Percentiles rank a stretch among this genome's conserved stretches.
phyloP scores from a whole-genome alignment of 73 alveolate genomes.

The Effrenium voratum region DNA sequence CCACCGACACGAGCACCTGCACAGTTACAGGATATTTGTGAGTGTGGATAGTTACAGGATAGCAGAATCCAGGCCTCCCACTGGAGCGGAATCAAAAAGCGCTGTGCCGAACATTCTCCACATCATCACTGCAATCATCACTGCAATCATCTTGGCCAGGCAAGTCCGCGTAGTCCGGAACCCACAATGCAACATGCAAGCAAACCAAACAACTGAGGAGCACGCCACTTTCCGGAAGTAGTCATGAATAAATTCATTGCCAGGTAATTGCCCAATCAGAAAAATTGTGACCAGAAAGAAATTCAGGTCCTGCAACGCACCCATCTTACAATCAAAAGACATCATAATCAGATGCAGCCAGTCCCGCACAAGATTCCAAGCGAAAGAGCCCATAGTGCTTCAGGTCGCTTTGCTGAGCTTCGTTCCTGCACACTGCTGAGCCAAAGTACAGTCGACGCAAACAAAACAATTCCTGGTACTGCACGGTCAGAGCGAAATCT shows the following conservation, averaged over 20 bases:
- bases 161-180: not conserved
- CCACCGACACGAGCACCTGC: constrained; percentile 91
- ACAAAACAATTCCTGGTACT: not conserved
- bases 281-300: constrained; percentile 33
- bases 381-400: constrained; percentile 49
- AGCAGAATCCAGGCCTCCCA: constrained; percentile 13
- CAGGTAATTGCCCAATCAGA: constrained; percentile 55
- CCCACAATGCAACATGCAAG: not conserved
- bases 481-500: not conserved
- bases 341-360: not conserved
- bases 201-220: not conserved
- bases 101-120: constrained; percentile 50
- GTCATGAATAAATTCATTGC: constrained; percentile 56
- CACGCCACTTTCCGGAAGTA: constrained; percentile 50
- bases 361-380: constrained; percentile 92
- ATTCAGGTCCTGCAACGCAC: constrained; percentile 62
- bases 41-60: not conserved
- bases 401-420: no score
- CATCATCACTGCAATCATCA: constrained; percentile 74
- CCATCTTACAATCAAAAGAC: not conserved
- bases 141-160: constrained; percentile 11
- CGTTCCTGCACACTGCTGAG: no score
- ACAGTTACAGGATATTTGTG: not conserved
- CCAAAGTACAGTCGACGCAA: not conserved
- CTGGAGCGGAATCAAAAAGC: constrained; percentile 54